Evolutionary conservation across 1,139 yeast genomes (phyloP).

Genomic region (Saccharomyces hybrid): DNA sequence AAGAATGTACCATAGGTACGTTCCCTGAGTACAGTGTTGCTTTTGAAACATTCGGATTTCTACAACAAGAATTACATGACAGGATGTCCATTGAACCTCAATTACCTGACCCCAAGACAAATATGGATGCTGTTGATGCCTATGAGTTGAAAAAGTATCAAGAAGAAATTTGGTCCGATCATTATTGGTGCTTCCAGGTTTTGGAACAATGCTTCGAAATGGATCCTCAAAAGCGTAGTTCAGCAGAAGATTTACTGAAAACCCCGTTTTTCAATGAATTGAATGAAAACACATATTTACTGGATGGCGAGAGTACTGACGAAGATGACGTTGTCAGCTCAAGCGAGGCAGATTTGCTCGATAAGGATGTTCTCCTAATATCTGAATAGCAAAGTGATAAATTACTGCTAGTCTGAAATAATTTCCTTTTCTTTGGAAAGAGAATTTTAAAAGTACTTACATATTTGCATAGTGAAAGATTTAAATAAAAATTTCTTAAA

Average conservation of each 20-base stretch:
- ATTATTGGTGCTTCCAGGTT: slow-evolving; percentile 32
- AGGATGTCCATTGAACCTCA: slow-evolving; percentile 22
- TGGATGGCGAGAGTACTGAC: slow-evolving; percentile 19
- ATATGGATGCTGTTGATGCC: slow-evolving; percentile 12
- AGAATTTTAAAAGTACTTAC: neutral
- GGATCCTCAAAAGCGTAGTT: slow-evolving; percentile 30
- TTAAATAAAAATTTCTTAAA: neutral
- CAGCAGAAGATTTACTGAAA: slow-evolving; percentile 29
- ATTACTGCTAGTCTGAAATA: neutral
- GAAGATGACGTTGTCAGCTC: slow-evolving; percentile 13
- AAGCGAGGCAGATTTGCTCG: slow-evolving; percentile 11
- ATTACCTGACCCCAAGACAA: slow-evolving; percentile 9
- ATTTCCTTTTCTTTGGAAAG: neutral
- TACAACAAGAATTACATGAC: slow-evolving; percentile 23
- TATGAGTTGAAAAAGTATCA: slow-evolving; percentile 25
- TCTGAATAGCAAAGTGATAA: slow-evolving; percentile 10
- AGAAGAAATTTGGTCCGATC: slow-evolving; percentile 31
- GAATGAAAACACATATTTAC: slow-evolving; percentile 13
- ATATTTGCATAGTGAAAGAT: neutral
- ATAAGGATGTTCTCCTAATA: slow-evolving; percentile 20
- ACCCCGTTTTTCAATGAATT: slow-evolving; percentile 30
- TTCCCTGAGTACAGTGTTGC: slow-evolving; percentile 35
- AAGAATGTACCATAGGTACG: slow-evolving; percentile 32
- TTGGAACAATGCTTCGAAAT: slow-evolving; percentile 31
- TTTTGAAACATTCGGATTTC: slow-evolving; percentile 31